These are phyloP conservation scores for Collybia sordida DNA, from an alignment of 768 basidiomycete species.

Conservation along the genomic window DNA sequence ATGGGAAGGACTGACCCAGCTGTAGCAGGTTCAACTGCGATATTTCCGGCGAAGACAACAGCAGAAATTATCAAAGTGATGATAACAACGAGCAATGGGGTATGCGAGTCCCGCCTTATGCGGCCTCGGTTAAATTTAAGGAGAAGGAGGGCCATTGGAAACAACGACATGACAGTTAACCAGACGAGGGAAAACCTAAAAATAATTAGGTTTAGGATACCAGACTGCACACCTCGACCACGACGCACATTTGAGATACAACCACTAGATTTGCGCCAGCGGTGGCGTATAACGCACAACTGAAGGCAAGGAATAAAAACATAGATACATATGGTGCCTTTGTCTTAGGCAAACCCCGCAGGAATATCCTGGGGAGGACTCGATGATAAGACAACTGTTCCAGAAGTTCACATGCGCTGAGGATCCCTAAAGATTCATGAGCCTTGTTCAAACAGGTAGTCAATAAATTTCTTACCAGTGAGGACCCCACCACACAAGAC, in stretches of 20 bases:
- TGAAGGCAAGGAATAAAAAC: slow-evolving; percentile 47
- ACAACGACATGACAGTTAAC: slow-evolving; percentile 64
- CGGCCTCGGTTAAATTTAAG: slow-evolving; percentile 68
- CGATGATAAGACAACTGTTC: slow-evolving; percentile 59
- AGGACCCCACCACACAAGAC: slow-evolving; percentile 74
- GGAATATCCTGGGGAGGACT: slow-evolving; percentile 55
- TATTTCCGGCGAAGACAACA: slow-evolving; percentile 56
- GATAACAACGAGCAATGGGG: slow-evolving; percentile 40
- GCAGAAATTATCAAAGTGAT: slow-evolving; percentile 40
- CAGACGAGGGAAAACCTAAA: slow-evolving; percentile 65
- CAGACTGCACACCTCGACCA: background rate
- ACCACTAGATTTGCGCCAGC: slow-evolving; percentile 51
- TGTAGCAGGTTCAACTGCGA: slow-evolving; percentile 55
- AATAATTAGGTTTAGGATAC: background rate
- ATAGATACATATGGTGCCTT: slow-evolving; percentile 54
- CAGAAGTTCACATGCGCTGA: slow-evolving; percentile 58
- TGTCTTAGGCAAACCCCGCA: slow-evolving; percentile 46
- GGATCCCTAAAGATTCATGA: slow-evolving; percentile 37
- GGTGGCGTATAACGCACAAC: slow-evolving; percentile 55
- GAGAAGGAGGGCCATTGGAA: slow-evolving; percentile 58
- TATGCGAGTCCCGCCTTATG: slow-evolving; percentile 40
- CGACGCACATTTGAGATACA: slow-evolving; percentile 57
- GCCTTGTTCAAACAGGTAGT: background rate
- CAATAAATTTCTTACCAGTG: slow-evolving; percentile 43
- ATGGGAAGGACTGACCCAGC: slow-evolving; percentile 42